Conservation (phyloP, 1,284 basidiomycete genomes). For the Trametes sp. region DNA sequence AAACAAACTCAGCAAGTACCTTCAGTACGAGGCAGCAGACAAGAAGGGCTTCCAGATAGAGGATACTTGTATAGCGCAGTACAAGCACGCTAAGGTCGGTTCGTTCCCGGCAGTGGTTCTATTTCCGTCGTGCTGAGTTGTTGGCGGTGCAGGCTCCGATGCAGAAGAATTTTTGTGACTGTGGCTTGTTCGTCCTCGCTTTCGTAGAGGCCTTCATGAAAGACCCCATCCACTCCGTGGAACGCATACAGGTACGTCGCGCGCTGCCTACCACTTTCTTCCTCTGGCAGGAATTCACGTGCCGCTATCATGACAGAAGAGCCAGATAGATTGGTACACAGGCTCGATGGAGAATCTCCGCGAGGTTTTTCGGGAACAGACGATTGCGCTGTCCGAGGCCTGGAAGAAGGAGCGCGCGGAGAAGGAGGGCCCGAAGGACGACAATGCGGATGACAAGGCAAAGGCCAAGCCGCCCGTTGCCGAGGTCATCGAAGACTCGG, state of each 20-base stretch:
- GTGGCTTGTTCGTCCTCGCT: conserved; percentile 85
- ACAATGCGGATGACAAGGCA: conserved; percentile 27
- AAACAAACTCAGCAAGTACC: conserved; percentile 72
- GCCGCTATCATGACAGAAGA: neutral
- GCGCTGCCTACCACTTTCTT: neutral
- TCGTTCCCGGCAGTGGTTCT: neutral
- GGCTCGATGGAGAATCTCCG: conserved; percentile 45
- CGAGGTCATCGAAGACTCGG: conserved; percentile 50
- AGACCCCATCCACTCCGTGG: conserved; percentile 54
- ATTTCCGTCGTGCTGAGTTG: neutral
- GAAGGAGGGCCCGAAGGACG: conserved; percentile 44
- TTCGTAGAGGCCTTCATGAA: conserved; percentile 77
- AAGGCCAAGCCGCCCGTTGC: conserved; percentile 40
- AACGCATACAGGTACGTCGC: conserved; percentile 55
- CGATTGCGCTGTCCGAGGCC: conserved; percentile 47
- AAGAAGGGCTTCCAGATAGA: conserved; percentile 58
- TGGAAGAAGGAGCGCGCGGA: conserved; percentile 50
- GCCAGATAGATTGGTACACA: conserved; percentile 60
- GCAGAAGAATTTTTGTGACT: conserved; percentile 88
- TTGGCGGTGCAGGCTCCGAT: conserved; percentile 65
- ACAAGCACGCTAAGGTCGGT: conserved; percentile 57
- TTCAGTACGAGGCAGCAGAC: conserved; percentile 81
- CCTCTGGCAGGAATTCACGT: neutral
- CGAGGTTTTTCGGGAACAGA: conserved; percentile 43
- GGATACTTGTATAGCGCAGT: conserved; percentile 50